phyloP scores from a whole-genome alignment of 139 green algal genomes.

The Micractinium conductrix region DNA sequence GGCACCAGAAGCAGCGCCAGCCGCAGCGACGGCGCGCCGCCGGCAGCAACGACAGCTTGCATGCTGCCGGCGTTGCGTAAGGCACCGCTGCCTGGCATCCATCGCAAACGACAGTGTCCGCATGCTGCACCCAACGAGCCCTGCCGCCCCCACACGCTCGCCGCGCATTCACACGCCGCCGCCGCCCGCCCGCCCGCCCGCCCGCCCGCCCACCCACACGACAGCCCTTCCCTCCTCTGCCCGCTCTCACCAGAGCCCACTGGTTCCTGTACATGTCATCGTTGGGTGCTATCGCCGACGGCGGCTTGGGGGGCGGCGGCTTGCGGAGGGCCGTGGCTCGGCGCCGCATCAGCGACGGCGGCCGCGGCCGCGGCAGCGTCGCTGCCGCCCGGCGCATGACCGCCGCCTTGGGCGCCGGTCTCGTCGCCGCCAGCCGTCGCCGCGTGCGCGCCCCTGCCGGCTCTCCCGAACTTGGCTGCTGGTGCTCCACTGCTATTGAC shows the following conservation, averaged over 20 bases:
- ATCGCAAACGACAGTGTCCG: no score
- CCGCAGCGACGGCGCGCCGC: no score
- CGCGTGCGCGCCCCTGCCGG: not conserved
- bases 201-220: not conserved
- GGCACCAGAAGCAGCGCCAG: not conserved
- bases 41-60: no score
- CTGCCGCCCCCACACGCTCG: not conserved
- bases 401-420: not conserved
- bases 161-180: no score
- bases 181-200: no score
- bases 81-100: no score
- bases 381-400: not conserved
- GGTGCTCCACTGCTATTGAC: not conserved
- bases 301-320: not conserved
- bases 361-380: not conserved
- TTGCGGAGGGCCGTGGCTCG: not conserved
- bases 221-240: not conserved
- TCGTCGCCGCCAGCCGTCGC: not conserved
- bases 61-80: no score
- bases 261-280: not conserved
- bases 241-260: slow-evolving; percentile 10
- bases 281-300: not conserved
- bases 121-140: not conserved
- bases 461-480: not conserved
- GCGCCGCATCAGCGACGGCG: not conserved